Base-by-base conservation (phyloP, 2,329 filamentous ascomycete genomes). In the Exophiala alcalophila region DNA sequence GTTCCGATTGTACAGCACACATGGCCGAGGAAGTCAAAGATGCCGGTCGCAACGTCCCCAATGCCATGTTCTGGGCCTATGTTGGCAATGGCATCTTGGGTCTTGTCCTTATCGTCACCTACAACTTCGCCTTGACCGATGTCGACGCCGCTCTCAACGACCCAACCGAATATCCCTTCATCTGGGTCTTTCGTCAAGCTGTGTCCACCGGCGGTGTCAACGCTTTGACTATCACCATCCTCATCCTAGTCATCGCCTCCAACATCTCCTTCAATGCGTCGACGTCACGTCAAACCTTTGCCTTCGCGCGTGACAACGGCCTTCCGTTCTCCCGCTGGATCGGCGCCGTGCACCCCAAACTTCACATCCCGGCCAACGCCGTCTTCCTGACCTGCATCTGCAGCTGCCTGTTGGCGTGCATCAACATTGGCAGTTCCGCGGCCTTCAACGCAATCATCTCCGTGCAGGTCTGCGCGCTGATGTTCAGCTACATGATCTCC, bases 1-100 rank as follows among this genome's bases (percentile, higher is more conserved):
- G 62, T 57, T 32, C 18, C 9, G 53, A 55, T 44, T 41, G 56
- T 44, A 62, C 52, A 38, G 64, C 50, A 40, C 65, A 56, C 55
- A 66, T 74, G 54, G 67, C 71, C 4, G 71, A 74, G 55, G 71
- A 74, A 52, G 66, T 73, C 16, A 65, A 66, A 30, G 65, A 73
- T 26, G 68, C 71, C 2, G 62, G 65, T 3, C 53, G 62, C 21
- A 67, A 67, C 36, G 67, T 74, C 2, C 71, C 71, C 0, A 57
- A 64, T 12, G 34, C 35, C 19, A 45, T 74, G 43, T 59, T 69
- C 37, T 66, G 64, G 54, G 65, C 64, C 11, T 70, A 69, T 52
- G 49, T 70, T 18, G 59, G 70, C 40, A 74, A 73, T 40, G 68
- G 68, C 3, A 47, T 61, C 6, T 49, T 69, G 4, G 69, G 66